Conservation (phyloP, 73 alveolate species). For the Stentor coeruleus region DNA sequence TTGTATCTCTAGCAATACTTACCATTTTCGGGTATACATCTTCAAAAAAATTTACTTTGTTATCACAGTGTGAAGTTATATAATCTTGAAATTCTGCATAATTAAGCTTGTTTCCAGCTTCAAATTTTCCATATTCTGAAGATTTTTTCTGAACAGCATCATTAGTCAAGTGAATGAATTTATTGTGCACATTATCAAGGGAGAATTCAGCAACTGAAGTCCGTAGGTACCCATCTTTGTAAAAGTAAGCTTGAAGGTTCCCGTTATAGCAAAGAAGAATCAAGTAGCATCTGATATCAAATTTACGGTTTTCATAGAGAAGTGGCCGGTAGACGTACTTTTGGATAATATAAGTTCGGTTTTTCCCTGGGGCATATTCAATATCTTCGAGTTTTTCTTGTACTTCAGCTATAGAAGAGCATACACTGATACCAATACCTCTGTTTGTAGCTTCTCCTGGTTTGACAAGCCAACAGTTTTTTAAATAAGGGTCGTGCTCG, state of each 20-base stretch:
- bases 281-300: conserved; percentile 60
- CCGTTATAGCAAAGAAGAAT: conserved; percentile 54
- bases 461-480: too few relatives aligned
- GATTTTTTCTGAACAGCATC: conserved; percentile 60
- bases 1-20: conserved; percentile 48
- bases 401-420: conserved; percentile 31
- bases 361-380: too few relatives aligned
- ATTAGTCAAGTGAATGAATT: conserved; percentile 59
- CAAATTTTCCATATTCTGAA: conserved; percentile 61
- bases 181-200: conserved; percentile 40
- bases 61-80: conserved; percentile 30
- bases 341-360: conserved; percentile 57
- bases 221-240: conserved; percentile 64
- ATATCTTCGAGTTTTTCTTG: too few relatives aligned
- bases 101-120: conserved; percentile 55
- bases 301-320: conserved; percentile 57
- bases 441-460: conserved; percentile 69
- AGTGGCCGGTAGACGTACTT: conserved; percentile 57
- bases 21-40: conserved; percentile 54
- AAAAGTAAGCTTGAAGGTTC: conserved; percentile 56
- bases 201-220: conserved; percentile 61
- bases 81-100: conserved; percentile 56
- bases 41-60: conserved; percentile 39
- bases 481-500: too few relatives aligned
- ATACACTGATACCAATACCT: conserved; percentile 56